Base-by-base conservation (phyloP, 208 protist species). In the Wallacemonas sp. region DNA sequence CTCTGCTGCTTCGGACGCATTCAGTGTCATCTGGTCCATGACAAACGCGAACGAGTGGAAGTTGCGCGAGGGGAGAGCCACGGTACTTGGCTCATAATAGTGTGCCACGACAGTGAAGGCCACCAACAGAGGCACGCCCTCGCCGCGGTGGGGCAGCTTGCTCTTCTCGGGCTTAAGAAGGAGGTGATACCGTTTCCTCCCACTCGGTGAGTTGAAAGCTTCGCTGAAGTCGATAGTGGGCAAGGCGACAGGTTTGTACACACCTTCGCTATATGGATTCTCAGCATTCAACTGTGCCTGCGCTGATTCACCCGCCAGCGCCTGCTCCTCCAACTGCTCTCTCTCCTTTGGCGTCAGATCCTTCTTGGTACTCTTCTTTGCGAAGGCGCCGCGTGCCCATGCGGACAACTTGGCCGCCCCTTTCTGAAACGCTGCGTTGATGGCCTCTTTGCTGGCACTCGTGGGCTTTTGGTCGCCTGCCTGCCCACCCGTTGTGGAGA, bases 171-270 rank as follows among this genome's bases (percentile, higher is more conserved):
- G 72, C 64, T 73, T 77, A 26, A 89, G 58, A 3, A 72, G 37
- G 5, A 89, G 63, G 48, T 71, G 78, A 59, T 79, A 81, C 22
- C 34, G 50, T 72, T 81, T 66, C 33, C 69, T 59, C 32, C 83
- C 83, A n/a, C 71, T 72, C 3, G 66, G 66, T 19, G 71, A 65
- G 66, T 85, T 89, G 70, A 83, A 89, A 19, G 79, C 83, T 36
- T 89, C 79, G 48, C 76, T 83, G 12, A 69, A 66, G 39, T 89
- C 83, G 13, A 85, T 70, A 32, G 62, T 53, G 19, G 64, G 72
- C 30, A 76, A 27, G 4, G 30, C 33, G n/a, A 76, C 71, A 12
- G 73, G 69, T 24, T 37, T 22, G 60, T 85, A 89, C 21, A 27
- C 29, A 21, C 70, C 74, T 34, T 74, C 66, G 19, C 50, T 54